phyloP scores from a whole-genome alignment of 1,284 basidiomycete genomes.

The Phylloboletellus chloephorus region DNA sequence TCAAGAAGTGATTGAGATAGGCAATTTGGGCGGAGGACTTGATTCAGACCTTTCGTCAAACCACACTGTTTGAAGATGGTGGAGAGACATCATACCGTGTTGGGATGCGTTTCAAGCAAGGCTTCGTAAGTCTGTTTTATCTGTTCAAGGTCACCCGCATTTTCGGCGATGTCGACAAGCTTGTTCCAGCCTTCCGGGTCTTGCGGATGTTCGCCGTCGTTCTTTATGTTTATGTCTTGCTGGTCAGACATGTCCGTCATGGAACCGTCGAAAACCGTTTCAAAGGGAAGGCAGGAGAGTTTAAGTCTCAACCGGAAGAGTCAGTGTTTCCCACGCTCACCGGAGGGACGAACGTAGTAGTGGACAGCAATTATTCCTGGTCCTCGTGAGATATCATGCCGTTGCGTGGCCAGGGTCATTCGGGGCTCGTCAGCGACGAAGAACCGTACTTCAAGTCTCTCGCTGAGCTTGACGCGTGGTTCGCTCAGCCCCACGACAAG shows the following conservation, averaged over 20 bases:
- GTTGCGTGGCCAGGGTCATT: conserved; percentile 35
- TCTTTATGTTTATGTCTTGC: conserved; percentile 29
- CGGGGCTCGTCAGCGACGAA: conserved; percentile 29
- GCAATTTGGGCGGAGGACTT: conserved; percentile 74
- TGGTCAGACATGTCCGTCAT: conserved; percentile 35
- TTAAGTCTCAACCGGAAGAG: conserved; percentile 10
- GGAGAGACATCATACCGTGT: conserved; percentile 45
- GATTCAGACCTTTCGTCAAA: conserved; percentile 27
- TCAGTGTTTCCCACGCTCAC: conserved; percentile 25
- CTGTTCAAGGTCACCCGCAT: conserved; percentile 55
- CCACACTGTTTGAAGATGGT: conserved; percentile 16
- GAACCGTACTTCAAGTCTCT: conserved; percentile 39
- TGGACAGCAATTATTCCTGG: neutral
- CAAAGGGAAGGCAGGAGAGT: conserved; percentile 14
- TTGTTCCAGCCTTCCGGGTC: conserved; percentile 59
- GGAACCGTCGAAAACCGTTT: conserved; percentile 31
- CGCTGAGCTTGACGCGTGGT: conserved; percentile 39
- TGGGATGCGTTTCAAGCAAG: conserved; percentile 61
- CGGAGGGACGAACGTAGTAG: too few species aligned
- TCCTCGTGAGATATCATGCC: conserved; percentile 33
- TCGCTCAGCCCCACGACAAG: conserved; percentile 26
- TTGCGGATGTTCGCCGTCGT: conserved; percentile 41
- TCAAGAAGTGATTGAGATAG: conserved; percentile 77
- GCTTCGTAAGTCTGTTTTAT: conserved; percentile 64
- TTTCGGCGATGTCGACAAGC: conserved; percentile 55